Conservation (phyloP, 768 basidiomycete genomes). For the Agaricus subrufescens region DNA sequence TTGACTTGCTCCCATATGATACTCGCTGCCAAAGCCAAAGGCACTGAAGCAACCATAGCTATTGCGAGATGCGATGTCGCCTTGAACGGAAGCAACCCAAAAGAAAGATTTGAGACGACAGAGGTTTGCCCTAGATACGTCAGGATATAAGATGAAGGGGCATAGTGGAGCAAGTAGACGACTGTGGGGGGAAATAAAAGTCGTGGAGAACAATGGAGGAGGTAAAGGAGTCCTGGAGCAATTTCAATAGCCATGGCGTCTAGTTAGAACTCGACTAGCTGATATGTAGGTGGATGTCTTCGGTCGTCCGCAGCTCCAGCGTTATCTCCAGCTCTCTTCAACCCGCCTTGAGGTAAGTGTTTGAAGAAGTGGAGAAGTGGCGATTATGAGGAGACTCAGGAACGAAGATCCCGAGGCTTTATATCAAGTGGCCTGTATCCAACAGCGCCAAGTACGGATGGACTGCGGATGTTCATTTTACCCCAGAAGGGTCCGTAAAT, state of each 20-base stretch:
- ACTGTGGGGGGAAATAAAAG: slow-evolving; percentile 17
- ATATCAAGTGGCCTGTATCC: no score
- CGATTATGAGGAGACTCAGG: not conserved
- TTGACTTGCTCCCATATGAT: slow-evolving; percentile 13
- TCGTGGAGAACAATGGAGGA: slow-evolving; percentile 15
- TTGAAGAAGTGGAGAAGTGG: not conserved
- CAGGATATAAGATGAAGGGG: not conserved
- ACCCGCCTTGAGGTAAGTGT: no score
- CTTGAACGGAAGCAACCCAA: not conserved
- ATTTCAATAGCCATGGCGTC: slow-evolving; percentile 13
- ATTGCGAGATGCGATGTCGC: not conserved
- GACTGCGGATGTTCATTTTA: no score
- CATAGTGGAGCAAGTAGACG: slow-evolving; percentile 12
- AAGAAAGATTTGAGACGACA: not conserved
- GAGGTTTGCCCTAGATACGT: not conserved
- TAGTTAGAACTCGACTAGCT: not conserved
- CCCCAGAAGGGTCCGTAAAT: no score
- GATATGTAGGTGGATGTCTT: no score
- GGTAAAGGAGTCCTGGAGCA: slow-evolving; percentile 22
- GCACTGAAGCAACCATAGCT: slow-evolving; percentile 15
- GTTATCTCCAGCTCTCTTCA: no score
- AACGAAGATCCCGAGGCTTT: not conserved
- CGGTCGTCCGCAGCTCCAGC: no score
- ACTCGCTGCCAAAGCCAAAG: slow-evolving; percentile 13
- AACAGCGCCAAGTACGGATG: no score